Percentiles rank a stretch among this genome's conserved stretches.
Evolutionary conservation across 176 grass and related monocot species (phyloP).

Genomic region (Eleusine coracana): DNA sequence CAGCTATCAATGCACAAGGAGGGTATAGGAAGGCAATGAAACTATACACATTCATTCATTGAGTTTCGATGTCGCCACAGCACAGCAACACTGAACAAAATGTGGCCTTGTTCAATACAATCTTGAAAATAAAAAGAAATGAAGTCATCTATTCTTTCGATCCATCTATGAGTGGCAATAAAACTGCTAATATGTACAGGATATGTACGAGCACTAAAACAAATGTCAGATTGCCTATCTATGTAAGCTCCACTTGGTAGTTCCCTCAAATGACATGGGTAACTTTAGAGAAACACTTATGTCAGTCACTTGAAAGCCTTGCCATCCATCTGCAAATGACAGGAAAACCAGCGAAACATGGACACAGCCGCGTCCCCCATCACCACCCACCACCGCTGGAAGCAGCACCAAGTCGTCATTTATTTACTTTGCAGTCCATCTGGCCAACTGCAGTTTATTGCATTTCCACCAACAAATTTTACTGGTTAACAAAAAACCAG

Average conservation of each 20-base stretch:
- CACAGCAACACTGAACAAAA: slow-evolving; percentile 47
- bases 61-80: slow-evolving; percentile 34
- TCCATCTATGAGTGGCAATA: slow-evolving; percentile 25
- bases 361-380: background rate
- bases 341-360: slow-evolving; percentile 16
- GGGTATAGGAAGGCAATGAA: background rate
- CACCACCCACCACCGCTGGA: background rate
- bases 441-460: slow-evolving; percentile 37
- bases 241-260: slow-evolving; percentile 36
- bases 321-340: background rate
- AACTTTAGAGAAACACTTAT: background rate
- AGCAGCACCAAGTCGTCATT: background rate
- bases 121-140: background rate
- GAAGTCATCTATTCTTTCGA: slow-evolving; percentile 25
- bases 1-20: background rate
- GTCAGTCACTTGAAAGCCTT: background rate
- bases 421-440: slow-evolving; percentile 46
- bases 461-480: slow-evolving; percentile 47
- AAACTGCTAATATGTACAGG: slow-evolving; percentile 33
- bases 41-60: slow-evolving; percentile 44
- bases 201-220: slow-evolving; percentile 45
- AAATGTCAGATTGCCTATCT: slow-evolving; percentile 48
- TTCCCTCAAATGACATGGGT: background rate
- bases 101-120: slow-evolving; percentile 50
- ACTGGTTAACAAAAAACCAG: background rate